A percentile compares a stretch with the other conserved stretches of the same genome.
phyloP scores from a whole-genome alignment of 768 basidiomycete species.

The Lyophyllum semitale region DNA sequence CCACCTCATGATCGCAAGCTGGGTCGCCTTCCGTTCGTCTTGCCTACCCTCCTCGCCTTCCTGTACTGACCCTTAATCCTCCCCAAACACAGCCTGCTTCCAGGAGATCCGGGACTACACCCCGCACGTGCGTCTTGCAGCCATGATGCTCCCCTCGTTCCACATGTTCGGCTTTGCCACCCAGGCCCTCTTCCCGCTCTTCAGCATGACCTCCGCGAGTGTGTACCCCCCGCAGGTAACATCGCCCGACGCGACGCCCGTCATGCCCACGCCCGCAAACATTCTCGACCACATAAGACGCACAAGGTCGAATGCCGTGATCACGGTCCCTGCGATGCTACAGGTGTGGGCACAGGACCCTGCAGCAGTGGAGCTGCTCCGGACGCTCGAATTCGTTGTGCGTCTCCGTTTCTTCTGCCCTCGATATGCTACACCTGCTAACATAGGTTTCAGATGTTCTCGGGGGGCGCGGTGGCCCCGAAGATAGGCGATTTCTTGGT shows the following conservation, averaged over 20 bases:
- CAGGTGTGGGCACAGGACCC: slow-evolving; percentile 26
- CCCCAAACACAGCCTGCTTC: neutral
- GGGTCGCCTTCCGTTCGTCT: slow-evolving; percentile 26
- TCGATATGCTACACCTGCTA: too few relatives aligned
- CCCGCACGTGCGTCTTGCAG: slow-evolving; percentile 8
- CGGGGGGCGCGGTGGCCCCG: slow-evolving; percentile 29
- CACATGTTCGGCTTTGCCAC: slow-evolving; percentile 27
- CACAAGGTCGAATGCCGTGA: slow-evolving; percentile 18
- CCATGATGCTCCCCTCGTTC: slow-evolving; percentile 32
- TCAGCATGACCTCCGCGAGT: slow-evolving; percentile 11
- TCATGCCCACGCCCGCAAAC: slow-evolving; percentile 34
- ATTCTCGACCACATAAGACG: slow-evolving; percentile 25
- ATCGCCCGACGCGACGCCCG: slow-evolving; percentile 19
- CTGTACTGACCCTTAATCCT: neutral
- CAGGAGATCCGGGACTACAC: slow-evolving; percentile 10
- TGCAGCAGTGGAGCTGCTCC: slow-evolving; percentile 22
- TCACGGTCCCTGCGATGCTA: slow-evolving; percentile 29
- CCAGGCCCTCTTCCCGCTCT: slow-evolving; percentile 26
- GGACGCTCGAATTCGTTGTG: slow-evolving; percentile 27
- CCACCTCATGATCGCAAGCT: slow-evolving; percentile 18
- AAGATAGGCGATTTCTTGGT: slow-evolving; percentile 30
- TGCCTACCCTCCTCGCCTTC: too few relatives aligned
- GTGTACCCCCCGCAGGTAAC: slow-evolving; percentile 27
- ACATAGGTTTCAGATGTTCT: slow-evolving; percentile 30
- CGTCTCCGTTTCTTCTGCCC: too few relatives aligned